phyloP scores from a whole-genome alignment of 352 stramenopile genomes.

The Phytophthora pistaciae region DNA sequence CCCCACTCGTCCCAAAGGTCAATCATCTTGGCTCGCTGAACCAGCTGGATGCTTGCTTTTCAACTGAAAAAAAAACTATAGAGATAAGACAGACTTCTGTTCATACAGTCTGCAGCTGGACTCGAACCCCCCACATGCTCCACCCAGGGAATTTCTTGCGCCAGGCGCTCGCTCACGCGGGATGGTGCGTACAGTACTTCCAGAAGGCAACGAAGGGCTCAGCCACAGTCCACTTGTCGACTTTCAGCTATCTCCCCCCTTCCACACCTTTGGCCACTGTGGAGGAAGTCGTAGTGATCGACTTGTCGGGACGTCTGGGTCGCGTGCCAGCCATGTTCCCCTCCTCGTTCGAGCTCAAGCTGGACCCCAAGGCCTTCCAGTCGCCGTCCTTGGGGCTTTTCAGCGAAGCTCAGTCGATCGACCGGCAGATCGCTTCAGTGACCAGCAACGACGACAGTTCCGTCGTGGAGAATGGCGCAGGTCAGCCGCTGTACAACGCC shows the following conservation, averaged over 20 bases:
- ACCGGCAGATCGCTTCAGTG: not conserved
- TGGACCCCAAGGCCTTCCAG: conserved; percentile 28
- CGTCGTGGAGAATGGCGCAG: conserved; percentile 3
- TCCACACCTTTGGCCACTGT: conserved; percentile 5
- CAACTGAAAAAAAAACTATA: not conserved
- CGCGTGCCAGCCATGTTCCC: conserved; percentile 24
- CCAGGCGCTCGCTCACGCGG: not conserved
- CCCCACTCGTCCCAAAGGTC: not conserved
- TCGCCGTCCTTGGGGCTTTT: conserved; percentile 12
- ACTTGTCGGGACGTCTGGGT: conserved; percentile 25
- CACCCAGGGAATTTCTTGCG: not conserved
- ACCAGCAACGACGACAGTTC: conserved; percentile 19
- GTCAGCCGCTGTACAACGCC: conserved; percentile 53
- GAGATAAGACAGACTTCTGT: not conserved
- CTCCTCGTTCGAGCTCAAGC: conserved; percentile 23
- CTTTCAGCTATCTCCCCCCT: no score
- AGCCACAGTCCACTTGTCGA: conserved; percentile 24
- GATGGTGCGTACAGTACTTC: not conserved
- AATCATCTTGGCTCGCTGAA: not conserved
- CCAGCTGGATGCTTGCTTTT: not conserved
- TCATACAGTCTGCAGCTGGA: not conserved
- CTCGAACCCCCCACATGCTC: not conserved
- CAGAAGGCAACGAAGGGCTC: not conserved
- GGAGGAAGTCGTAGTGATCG: conserved; percentile 30
- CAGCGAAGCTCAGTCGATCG: conserved; percentile 10